These are phyloP conservation scores for Ganoderma boninense DNA, from an alignment of 1,284 basidiomycete genomes.

Conservation along the genomic window DNA sequence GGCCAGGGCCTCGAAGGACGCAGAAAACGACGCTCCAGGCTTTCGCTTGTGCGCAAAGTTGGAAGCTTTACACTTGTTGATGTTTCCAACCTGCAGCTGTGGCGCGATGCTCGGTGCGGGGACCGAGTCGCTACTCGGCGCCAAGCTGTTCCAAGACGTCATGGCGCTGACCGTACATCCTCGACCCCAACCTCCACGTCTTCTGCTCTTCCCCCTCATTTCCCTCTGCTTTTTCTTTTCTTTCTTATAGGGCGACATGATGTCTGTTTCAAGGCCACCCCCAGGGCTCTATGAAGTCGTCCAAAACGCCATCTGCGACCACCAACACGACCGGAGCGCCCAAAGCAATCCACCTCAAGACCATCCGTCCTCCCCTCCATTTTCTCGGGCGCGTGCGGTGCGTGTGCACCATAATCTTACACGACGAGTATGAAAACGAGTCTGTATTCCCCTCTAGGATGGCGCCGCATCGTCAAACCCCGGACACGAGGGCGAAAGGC, in stretches of 20 bases:
- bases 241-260: conserved; percentile 29
- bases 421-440: neutral
- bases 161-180: neutral
- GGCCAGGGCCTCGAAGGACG: too few relatives aligned
- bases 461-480: conserved; percentile 3
- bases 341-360: too few relatives aligned
- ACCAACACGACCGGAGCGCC: conserved; percentile 15
- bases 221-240: neutral
- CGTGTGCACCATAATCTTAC: neutral
- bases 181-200: neutral
- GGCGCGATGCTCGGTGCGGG: too few relatives aligned
- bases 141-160: neutral
- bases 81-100: too few relatives aligned
- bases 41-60: too few relatives aligned
- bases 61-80: too few relatives aligned
- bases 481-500: conserved; percentile 13
- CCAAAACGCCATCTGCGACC: conserved; percentile 30
- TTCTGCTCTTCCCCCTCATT: neutral
- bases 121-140: too few relatives aligned
- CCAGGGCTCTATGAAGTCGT: conserved; percentile 35
- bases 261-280: conserved; percentile 37
- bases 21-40: too few relatives aligned
- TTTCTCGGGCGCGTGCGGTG: too few relatives aligned
- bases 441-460: conserved; percentile 8
- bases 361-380: too few relatives aligned